Percentiles rank a stretch among this genome's conserved stretches.
Evolutionary conservation across 805 yeast genomes (phyloP).

Genomic region (Debaryomyces prosopidis): DNA sequence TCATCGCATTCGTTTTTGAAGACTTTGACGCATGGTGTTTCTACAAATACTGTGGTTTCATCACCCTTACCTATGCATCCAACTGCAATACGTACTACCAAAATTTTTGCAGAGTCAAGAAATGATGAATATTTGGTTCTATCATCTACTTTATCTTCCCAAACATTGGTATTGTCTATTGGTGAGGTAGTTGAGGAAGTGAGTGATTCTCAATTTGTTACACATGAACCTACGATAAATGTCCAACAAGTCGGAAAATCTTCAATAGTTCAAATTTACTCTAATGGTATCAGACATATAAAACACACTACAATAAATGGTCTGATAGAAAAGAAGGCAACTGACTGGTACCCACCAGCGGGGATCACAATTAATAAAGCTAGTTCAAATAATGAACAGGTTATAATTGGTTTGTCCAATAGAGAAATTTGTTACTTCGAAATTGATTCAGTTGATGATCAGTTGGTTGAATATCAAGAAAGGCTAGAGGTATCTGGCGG

Average conservation of each 20-base stretch:
- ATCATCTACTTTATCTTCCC: constrained; percentile 53
- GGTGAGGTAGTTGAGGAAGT: constrained; percentile 83
- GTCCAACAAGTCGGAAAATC: constrained; percentile 65
- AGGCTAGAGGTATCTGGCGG: constrained; percentile 52
- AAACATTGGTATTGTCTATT: constrained; percentile 71
- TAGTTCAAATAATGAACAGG: constrained; percentile 64
- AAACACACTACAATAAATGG: constrained; percentile 14
- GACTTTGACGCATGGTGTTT: constrained; percentile 55
- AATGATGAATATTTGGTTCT: constrained; percentile 67
- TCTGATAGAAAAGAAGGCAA: constrained; percentile 30
- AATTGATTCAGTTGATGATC: constrained; percentile 55
- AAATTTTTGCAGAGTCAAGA: constrained; percentile 40
- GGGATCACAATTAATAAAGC: constrained; percentile 66
- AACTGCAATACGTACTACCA: constrained; percentile 63
- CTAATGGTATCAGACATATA: constrained; percentile 65
- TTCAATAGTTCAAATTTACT: constrained; percentile 72
- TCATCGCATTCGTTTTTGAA: constrained; percentile 49
- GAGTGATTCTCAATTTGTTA: constrained; percentile 59
- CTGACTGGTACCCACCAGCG: constrained; percentile 83
- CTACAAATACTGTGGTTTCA: constrained; percentile 62
- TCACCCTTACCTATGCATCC: constrained; percentile 73
- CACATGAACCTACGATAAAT: constrained; percentile 60
- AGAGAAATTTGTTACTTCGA: constrained; percentile 83
- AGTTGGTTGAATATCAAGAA: constrained; percentile 69
- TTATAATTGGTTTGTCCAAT: constrained; percentile 70